Conservation (phyloP, 2,329 filamentous ascomycete species). For the Amylocarpus encephaloides region DNA sequence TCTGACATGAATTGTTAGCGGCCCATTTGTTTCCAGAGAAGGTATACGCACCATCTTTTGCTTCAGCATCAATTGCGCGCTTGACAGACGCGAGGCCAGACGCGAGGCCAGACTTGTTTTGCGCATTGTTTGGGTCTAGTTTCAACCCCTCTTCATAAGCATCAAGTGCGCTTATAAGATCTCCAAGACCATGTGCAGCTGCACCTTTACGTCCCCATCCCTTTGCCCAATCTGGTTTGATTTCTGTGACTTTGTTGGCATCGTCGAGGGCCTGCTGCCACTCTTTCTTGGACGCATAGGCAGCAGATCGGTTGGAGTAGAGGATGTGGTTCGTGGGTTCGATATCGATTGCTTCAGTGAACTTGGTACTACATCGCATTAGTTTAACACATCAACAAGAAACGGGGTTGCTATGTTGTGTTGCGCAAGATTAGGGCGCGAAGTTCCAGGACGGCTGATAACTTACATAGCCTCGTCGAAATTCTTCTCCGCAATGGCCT, state of each 20-base stretch:
- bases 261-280: constrained; percentile 81
- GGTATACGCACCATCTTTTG: constrained; percentile 37
- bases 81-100: constrained; percentile 78
- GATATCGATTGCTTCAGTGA: constrained; percentile 84
- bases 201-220: constrained; percentile 92
- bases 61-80: constrained; percentile 78
- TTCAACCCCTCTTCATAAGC: constrained; percentile 94
- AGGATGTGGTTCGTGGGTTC: constrained; percentile 91
- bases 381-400: not conserved
- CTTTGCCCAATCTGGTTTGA: constrained; percentile 98
- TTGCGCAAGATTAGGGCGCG: not conserved
- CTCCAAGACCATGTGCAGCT: constrained; percentile 79
- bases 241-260: constrained; percentile 84
- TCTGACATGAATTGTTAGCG: constrained; percentile 21
- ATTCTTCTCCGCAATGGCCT: constrained; percentile 96
- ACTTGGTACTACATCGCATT: constrained; percentile 64
- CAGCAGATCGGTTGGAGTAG: constrained; percentile 92
- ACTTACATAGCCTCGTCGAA: constrained; percentile 92
- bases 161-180: constrained; percentile 77
- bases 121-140: constrained; percentile 83
- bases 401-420: not conserved
- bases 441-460: not conserved
- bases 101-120: constrained; percentile 81
- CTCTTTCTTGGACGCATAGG: constrained; percentile 81
- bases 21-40: not conserved